phyloP scores from a whole-genome alignment of 352 stramenopile genomes.

The Pythium brassicae region DNA sequence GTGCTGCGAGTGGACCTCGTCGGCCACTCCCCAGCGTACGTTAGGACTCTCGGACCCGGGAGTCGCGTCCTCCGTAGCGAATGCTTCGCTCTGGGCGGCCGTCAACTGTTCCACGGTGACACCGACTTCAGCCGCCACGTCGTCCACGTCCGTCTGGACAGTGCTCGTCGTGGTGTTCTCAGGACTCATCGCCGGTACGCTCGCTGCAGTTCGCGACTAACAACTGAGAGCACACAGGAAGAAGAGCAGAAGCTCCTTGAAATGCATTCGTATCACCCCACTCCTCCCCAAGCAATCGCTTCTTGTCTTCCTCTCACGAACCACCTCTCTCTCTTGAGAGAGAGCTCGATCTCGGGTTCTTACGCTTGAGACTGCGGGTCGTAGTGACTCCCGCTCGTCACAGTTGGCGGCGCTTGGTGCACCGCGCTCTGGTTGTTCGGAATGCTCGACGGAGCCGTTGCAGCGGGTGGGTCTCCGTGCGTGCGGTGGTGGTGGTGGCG shows the following conservation, averaged over 20 bases:
- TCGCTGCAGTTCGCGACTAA: neutral
- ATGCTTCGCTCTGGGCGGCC: slow-evolving; percentile 5
- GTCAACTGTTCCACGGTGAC: slow-evolving; percentile 1
- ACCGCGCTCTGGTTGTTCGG: neutral
- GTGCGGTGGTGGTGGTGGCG: slow-evolving; percentile 1
- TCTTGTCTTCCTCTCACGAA: no score
- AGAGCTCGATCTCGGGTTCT: no score
- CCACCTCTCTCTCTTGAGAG: no score
- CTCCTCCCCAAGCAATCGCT: no score
- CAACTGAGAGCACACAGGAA: neutral
- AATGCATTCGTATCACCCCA: neutral
- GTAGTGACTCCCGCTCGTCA: neutral
- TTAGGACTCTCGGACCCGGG: neutral
- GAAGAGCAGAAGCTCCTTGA: neutral
- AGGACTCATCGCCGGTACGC: neutral
- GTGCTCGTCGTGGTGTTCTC: neutral
- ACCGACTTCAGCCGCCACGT: neutral
- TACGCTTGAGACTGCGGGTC: neutral
- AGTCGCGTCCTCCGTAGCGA: neutral
- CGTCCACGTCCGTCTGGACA: no score
- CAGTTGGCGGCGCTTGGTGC: neutral
- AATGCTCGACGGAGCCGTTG: neutral
- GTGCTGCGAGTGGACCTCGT: slow-evolving; percentile 17
- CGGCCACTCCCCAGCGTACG: no score
- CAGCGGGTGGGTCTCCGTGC: neutral